Base-by-base conservation (phyloP, 768 basidiomycete genomes). In the Amanita molliuscula region DNA sequence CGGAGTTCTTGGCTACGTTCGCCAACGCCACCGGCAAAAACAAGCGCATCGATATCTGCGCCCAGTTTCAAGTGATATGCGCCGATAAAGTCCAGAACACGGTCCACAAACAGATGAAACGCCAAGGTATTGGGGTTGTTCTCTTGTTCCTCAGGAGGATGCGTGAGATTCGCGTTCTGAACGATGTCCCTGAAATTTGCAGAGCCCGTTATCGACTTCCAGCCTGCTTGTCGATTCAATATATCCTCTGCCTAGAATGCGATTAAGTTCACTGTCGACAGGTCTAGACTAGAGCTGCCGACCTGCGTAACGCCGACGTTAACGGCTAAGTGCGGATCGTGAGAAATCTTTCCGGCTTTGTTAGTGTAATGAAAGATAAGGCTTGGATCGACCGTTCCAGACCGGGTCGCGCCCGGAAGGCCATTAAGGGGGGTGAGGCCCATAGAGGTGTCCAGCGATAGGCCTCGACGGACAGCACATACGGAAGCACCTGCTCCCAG, bases 401-500 rank as follows among this genome's bases (percentile, higher is more conserved):
- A 77, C 44, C 93, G 82, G 1, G 92, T 94, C 1, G 88, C 90
- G 13, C 93, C 92, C 3, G 92, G 90, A 0, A 95, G 70, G 2
- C 91, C 91, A 48, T 81, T 80, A n/a, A 92, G 65, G 3, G 91
- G 92, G 1, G 93, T 93, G 33, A 96, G 75, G 3, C 91, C 92
- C 93, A 96, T 96, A 33, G 79, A 83, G 1, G 90, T 94, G 64
- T 95, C 89, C 55, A 84, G 72, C 18, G 86, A 88, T 52, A 75
- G 67, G 18, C 93, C 93, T 34, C 71, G 60, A 44, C 73, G 72
- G 62, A 95, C 83, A 15, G 81, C 80, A 62, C 89, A 92, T 11
- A 76, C 79, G 11, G 84, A 89, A 0, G 91, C 92, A 11, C 93
- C 93, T n/a, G 88, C 88, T 4, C 92, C 92, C 49, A 95, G 78